Evolutionary conservation across 1,139 yeast genomes (phyloP).

Genomic region (Citeromyces hawaiiensis): DNA sequence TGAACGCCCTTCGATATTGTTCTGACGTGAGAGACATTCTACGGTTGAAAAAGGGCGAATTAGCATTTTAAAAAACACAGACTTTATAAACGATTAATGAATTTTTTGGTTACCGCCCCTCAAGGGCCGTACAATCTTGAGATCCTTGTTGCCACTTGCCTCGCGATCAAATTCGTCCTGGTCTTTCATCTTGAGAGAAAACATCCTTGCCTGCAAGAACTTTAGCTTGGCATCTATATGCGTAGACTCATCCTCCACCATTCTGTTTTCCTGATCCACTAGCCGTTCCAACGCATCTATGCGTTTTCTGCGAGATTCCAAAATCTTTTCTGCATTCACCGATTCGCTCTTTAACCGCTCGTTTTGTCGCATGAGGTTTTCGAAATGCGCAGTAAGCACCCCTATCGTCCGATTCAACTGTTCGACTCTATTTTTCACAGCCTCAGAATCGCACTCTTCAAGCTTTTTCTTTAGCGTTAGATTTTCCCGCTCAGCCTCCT

Average conservation of each 20-base stretch:
- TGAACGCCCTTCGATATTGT: constrained; percentile 65
- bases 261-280: constrained; percentile 36
- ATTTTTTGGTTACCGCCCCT: constrained; percentile 31
- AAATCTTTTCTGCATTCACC: constrained; percentile 40
- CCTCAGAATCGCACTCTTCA: constrained; percentile 10
- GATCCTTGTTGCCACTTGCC: constrained; percentile 14
- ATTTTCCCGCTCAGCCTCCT: constrained; percentile 25
- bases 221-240: constrained; percentile 38
- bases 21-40: constrained; percentile 80
- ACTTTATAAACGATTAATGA: neutral
- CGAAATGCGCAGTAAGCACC: constrained; percentile 22
- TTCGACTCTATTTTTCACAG: constrained; percentile 28
- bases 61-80: constrained; percentile 36
- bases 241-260: constrained; percentile 35
- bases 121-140: constrained; percentile 54
- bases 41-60: constrained; percentile 68
- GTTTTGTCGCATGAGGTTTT: constrained; percentile 28
- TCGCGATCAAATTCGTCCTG: neutral
- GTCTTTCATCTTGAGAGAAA: constrained; percentile 10
- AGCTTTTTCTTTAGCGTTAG: constrained; percentile 20
- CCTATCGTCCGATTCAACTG: constrained; percentile 12
- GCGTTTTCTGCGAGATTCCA: constrained; percentile 46
- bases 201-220: constrained; percentile 27
- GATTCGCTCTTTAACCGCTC: constrained; percentile 28
- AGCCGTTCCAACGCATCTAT: constrained; percentile 40